Evolutionary conservation across 306 rosid genomes (phyloP).

Genomic region (Rosa lucieae): DNA sequence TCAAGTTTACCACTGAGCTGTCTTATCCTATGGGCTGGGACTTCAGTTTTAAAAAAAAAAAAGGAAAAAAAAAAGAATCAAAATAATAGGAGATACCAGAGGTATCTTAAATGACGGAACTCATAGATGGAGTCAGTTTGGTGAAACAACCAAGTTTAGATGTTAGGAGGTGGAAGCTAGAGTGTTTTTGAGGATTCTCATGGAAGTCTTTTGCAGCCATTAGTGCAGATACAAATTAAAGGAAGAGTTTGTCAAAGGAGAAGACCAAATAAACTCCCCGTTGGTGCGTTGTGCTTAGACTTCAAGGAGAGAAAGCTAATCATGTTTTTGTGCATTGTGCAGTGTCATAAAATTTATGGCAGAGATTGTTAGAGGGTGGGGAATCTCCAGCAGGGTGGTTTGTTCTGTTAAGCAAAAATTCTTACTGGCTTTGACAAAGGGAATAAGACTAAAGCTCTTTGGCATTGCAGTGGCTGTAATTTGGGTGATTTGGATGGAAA

Average conservation of each 20-base stretch:
- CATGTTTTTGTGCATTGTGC: not conserved
- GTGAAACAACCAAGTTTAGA: not conserved
- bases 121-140: not conserved
- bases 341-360: not conserved
- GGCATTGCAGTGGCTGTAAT: not conserved
- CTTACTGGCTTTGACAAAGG: not conserved
- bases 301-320: not conserved
- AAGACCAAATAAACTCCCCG: not conserved
- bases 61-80: too few relatives aligned
- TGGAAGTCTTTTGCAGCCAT: not conserved
- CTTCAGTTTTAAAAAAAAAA: not conserved
- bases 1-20: not conserved
- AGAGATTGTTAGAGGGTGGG: not conserved
- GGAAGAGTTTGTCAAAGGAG: not conserved
- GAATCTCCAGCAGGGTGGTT: not conserved
- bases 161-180: not conserved
- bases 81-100: not conserved
- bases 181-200: not conserved
- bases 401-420: not conserved
- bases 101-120: not conserved
- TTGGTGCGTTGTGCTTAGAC: not conserved
- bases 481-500: not conserved
- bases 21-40: not conserved
- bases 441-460: not conserved
- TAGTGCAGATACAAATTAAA: not conserved